Evolutionary conservation across 768 basidiomycete genomes (phyloP).

Genomic region (Dentipellis sp.): DNA sequence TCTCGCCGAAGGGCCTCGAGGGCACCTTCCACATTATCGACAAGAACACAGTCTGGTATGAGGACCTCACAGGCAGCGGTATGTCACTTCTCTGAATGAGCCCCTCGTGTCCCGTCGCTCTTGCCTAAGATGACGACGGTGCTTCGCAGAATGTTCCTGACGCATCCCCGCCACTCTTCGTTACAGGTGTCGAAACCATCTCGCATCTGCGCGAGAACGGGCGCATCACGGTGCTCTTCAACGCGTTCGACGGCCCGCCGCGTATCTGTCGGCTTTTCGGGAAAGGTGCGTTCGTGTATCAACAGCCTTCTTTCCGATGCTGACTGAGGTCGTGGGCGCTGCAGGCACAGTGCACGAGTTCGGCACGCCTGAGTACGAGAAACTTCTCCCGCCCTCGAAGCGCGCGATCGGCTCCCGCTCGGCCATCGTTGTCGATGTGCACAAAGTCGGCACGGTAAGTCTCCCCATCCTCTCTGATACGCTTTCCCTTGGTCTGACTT

Average conservation of each 20-base stretch:
- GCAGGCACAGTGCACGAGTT: constrained; percentile 53
- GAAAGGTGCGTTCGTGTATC: constrained; percentile 28
- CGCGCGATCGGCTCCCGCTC: constrained; percentile 52
- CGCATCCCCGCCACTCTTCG: background rate
- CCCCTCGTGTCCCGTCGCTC: background rate
- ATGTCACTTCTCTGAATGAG: constrained; percentile 14
- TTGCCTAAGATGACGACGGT: too few species aligned
- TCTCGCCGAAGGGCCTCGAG: constrained; percentile 56
- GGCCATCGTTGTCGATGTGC: constrained; percentile 49
- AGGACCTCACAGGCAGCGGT: constrained; percentile 68
- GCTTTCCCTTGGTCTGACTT: background rate
- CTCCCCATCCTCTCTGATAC: background rate
- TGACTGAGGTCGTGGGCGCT: background rate
- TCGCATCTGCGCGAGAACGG: constrained; percentile 57
- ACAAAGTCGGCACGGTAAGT: constrained; percentile 44
- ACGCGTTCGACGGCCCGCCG: constrained; percentile 51
- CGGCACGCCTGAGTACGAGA: constrained; percentile 51
- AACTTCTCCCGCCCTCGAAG: constrained; percentile 33
- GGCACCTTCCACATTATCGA: constrained; percentile 53
- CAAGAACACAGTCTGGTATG: constrained; percentile 56
- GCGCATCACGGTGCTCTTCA: constrained; percentile 52
- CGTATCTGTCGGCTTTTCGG: constrained; percentile 53
- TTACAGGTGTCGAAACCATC: constrained; percentile 45
- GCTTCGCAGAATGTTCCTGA: background rate
- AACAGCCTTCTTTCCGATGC: background rate